A percentile compares a stretch with the other conserved stretches of the same genome.
Conservation (phyloP, 1,284 basidiomycete genomes). For the Boletus mariae region DNA sequence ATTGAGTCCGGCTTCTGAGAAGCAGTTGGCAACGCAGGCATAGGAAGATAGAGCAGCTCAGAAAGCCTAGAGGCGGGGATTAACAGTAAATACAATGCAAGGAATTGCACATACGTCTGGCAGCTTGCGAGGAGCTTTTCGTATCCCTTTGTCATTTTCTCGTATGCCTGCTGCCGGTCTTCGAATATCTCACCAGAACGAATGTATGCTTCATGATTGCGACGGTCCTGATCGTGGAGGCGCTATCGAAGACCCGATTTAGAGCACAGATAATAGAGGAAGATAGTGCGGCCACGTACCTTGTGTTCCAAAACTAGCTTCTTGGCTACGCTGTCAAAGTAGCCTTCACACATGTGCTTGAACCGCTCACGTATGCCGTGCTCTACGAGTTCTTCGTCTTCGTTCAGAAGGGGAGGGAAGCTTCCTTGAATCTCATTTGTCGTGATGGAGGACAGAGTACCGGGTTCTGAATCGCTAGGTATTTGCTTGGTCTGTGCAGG, state of each 20-base stretch:
- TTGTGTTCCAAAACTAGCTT: slow-evolving; percentile 90
- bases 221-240: slow-evolving; percentile 92
- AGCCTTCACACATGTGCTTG: slow-evolving; percentile 88
- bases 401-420: slow-evolving; percentile 44
- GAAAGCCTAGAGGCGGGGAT: slow-evolving; percentile 59
- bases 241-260: slow-evolving; percentile 47
- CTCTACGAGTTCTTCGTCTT: slow-evolving; percentile 75
- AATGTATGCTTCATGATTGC: slow-evolving; percentile 98
- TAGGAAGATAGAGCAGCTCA: slow-evolving; percentile 77
- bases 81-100: not conserved
- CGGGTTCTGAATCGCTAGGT: slow-evolving; percentile 48
- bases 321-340: slow-evolving; percentile 89
- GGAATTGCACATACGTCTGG: slow-evolving; percentile 58
- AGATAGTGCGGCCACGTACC: slow-evolving; percentile 43
- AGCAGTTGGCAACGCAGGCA: slow-evolving; percentile 79
- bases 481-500: slow-evolving; percentile 58
- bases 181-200: slow-evolving; percentile 99
- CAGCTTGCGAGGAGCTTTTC: slow-evolving; percentile 87
- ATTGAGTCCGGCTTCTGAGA: slow-evolving; percentile 79
- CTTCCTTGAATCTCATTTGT: slow-evolving; percentile 37
- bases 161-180: slow-evolving; percentile 96
- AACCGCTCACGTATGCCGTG: slow-evolving; percentile 84
- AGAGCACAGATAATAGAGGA: not conserved
- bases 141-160: slow-evolving; percentile 95
- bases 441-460: slow-evolving; percentile 46